Percentiles rank a stretch among this genome's conserved stretches.
Evolutionary conservation across 2,329 filamentous ascomycete genomes (phyloP).

Genomic region (Aspergillus amoenus): DNA sequence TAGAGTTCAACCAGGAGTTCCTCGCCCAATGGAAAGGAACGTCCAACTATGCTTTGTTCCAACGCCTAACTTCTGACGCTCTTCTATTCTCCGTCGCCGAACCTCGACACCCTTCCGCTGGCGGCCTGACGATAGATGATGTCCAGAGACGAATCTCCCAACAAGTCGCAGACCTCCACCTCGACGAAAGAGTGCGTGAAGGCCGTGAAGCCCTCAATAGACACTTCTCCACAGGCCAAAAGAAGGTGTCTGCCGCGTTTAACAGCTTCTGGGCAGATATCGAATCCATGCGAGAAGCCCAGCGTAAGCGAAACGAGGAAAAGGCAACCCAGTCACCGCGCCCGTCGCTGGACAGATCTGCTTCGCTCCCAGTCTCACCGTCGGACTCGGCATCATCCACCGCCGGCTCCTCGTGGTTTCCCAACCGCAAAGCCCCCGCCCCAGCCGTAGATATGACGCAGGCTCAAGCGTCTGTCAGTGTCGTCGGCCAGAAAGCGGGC

Average conservation of each 20-base stretch:
- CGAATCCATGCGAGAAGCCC: constrained; percentile 74
- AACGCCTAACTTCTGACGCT: constrained; percentile 69
- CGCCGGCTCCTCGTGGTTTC: constrained; percentile 27
- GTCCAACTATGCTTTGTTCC: constrained; percentile 89
- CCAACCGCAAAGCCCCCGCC: constrained; percentile 30
- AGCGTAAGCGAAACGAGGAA: constrained; percentile 54
- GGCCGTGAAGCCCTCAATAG: constrained; percentile 84
- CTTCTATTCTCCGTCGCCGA: constrained; percentile 94
- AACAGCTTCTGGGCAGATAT: constrained; percentile 89
- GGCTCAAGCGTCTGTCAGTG: constrained; percentile 55
- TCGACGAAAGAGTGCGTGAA: constrained; percentile 84
- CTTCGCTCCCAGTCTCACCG: constrained; percentile 26
- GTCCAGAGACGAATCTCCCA: constrained; percentile 85
- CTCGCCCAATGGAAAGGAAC: constrained; percentile 84
- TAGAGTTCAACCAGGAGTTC: constrained; percentile 82
- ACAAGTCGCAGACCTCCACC: constrained; percentile 88
- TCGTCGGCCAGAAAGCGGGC: constrained; percentile 56
- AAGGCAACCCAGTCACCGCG: constrained; percentile 29
- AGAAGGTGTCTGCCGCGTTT: constrained; percentile 83
- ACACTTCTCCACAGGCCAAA: constrained; percentile 81
- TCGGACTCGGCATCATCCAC: constrained; percentile 23
- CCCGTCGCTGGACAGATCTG: constrained; percentile 29
- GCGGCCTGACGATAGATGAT: constrained; percentile 89
- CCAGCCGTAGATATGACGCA: constrained; percentile 51
- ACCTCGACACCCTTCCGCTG: constrained; percentile 88